phyloP scores from a whole-genome alignment of 176 grass and related monocot genomes.

The Avena insularis region DNA sequence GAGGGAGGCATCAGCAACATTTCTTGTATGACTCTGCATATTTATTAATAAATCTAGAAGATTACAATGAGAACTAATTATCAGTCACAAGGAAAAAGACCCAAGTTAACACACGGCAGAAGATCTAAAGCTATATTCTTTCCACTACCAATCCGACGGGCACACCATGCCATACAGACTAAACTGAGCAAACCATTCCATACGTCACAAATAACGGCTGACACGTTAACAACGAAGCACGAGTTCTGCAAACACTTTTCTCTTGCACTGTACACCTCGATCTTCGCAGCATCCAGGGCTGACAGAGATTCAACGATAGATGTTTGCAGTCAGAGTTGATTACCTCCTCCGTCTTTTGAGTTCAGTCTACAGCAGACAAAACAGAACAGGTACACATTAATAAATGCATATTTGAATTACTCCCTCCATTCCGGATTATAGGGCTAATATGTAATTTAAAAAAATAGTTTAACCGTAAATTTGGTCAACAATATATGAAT shows the following conservation, averaged over 20 bases:
- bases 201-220: constrained; percentile 20
- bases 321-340: background rate
- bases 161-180: background rate
- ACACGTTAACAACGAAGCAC: constrained; percentile 7
- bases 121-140: background rate
- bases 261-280: constrained; percentile 65
- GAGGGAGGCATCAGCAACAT: background rate
- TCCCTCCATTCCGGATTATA: too few species aligned
- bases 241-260: constrained; percentile 51
- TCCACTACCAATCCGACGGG: background rate
- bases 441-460: too few species aligned
- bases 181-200: constrained; percentile 22
- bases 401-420: background rate
- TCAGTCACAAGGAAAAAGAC: constrained; percentile 1
- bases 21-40: background rate
- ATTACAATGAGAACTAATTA: constrained; percentile 23
- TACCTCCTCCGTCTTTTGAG: constrained; percentile 82
- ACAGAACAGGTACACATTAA: background rate
- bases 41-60: background rate
- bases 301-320: constrained; percentile 26
- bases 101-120: constrained; percentile 8
- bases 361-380: constrained; percentile 53
- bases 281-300: background rate
- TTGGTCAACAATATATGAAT: too few species aligned
- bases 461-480: too few species aligned